Base-by-base conservation (phyloP, 2,329 filamentous ascomycete genomes). In the Botrytis paeoniae region DNA sequence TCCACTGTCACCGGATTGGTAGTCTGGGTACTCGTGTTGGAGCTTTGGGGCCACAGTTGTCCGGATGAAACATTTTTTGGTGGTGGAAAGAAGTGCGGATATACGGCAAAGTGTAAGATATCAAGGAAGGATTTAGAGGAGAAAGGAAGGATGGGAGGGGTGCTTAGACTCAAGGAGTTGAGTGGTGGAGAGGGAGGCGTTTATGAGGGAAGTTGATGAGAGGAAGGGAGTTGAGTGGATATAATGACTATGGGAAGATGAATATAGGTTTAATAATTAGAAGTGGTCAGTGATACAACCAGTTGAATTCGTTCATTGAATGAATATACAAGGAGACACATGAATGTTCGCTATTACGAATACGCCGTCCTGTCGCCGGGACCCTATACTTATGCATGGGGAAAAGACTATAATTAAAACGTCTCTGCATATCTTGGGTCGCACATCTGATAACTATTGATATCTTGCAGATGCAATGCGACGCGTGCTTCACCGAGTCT, bases 11-110 rank as follows among this genome's bases (percentile, higher is more conserved):
- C 85, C 2, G 81, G 82, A 0, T 79, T 88, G 32, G 79, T 84
- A 0, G 77, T 83, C 22, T 85, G 84, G 80, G 83, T 87, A 0
- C 79, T 88, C 63, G 73, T 84, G 7, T 74, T 87, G 5, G 86
- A 88, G 77, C 77, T 88, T 2, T 86, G 83, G 78, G 86, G 86
- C 12, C 83, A 82, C 60, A 86, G 85, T 54, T 85, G 83, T 76
- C 80, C 79, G 18, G 82, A 83, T 57, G 83, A 87, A 60, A 79
- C 80, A 3, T 85, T 87, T 72, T 84, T 84, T 54, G 82, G 82
- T 1, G 81, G 81, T 64, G 81, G 79, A 71, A 80, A 76, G 62
- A 79, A 79, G 25, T 81, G 81, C 57, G 80, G 77, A 29, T 87
- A 87, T 76, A 83, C 80, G 29, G 85, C 85, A 8, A 79, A 77